Conservation (phyloP, 768 basidiomycete genomes). For the Collybia nuda region DNA sequence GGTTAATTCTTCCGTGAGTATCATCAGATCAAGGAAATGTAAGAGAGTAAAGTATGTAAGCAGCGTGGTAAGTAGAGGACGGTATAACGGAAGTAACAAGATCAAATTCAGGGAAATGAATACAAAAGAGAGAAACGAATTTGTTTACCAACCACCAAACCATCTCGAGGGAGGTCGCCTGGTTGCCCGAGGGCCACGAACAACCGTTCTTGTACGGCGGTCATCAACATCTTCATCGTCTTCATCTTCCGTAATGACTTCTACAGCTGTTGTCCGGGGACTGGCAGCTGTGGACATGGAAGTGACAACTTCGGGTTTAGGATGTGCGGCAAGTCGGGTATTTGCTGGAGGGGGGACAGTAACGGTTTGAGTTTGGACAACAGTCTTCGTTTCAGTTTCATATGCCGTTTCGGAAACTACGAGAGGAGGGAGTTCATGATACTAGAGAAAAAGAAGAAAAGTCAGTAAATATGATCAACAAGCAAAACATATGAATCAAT, state of each 20-base stretch:
- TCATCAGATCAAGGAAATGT: slow-evolving; percentile 13
- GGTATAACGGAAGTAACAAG: slow-evolving; percentile 16
- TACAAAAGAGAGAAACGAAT: slow-evolving; percentile 31
- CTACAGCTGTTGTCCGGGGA: slow-evolving; percentile 75
- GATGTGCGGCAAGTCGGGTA: slow-evolving; percentile 73
- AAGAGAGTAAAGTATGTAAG: slow-evolving; percentile 1
- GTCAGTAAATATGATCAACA: slow-evolving; percentile 25
- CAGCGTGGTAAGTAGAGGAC: background rate
- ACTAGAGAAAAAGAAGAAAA: slow-evolving; percentile 30
- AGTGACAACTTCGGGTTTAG: slow-evolving; percentile 64
- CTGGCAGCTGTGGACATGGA: slow-evolving; percentile 58
- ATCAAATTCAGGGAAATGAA: slow-evolving; percentile 29
- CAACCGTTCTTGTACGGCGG: slow-evolving; percentile 36
- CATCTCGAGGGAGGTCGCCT: slow-evolving; percentile 55
- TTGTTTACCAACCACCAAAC: slow-evolving; percentile 57
- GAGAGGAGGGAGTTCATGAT: slow-evolving; percentile 46
- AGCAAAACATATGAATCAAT: slow-evolving; percentile 15
- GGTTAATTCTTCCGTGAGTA: slow-evolving; percentile 29
- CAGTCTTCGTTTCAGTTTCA: slow-evolving; percentile 64
- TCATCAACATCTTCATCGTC: slow-evolving; percentile 31
- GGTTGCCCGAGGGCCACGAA: slow-evolving; percentile 42
- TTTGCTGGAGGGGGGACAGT: slow-evolving; percentile 76
- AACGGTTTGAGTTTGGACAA: slow-evolving; percentile 65
- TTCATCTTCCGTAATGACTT: slow-evolving; percentile 65
- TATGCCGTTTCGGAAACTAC: slow-evolving; percentile 45